Evolutionary conservation across 495 filamentous ascomycete species (phyloP), one percentile per base, ranked within the genome.

Genomic region (Tuber calosporum): DNA sequence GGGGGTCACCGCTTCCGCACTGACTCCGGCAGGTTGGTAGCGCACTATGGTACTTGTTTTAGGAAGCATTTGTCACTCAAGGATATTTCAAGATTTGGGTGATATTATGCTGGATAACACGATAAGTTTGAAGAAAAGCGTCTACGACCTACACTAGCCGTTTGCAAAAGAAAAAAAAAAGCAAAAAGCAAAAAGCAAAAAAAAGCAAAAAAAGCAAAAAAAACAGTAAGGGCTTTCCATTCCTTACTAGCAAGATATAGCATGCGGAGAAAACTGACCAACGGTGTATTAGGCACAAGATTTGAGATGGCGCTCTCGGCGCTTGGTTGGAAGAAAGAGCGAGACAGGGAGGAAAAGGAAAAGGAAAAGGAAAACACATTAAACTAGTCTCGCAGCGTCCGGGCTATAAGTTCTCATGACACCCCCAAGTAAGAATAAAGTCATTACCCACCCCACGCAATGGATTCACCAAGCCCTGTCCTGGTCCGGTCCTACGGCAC

Each of bases 401-500:
- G 34, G 6, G 17, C 15, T 4, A 62, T 62, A 62, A 11, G 26
- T 26, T 34, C 26, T 30, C 53, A 62, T 30, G 34, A 62, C 26
- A 26, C 53, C 53, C 53, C 53, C 13, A 34, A 34, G 53, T 34
- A 34, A 26, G 53, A 34, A 62, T 17, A 62, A 34, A 34, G 53
- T 15, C 4, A 34, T 34, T 26, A 58, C 22, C 45, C 53, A 30
- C 9, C 9, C 53, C n/a, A 30, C n/a, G 53, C 8, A 58, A 30
- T 30, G n/a, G 26, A 58, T 30, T 58, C 53, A 62, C 53, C 53
- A 62, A 34, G 53, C 4, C 53, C 53, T 26, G 19, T 62, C 53
- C 3, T 62, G 53, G 26, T 13, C 34, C 53, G 26, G 4, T 26
- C 53, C 72, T 37, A 73, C 66, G 36, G 76, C 76, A 20, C 76